Evolutionary conservation across 1,139 yeast species (phyloP).

Genomic region (Taiozyma sp.): DNA sequence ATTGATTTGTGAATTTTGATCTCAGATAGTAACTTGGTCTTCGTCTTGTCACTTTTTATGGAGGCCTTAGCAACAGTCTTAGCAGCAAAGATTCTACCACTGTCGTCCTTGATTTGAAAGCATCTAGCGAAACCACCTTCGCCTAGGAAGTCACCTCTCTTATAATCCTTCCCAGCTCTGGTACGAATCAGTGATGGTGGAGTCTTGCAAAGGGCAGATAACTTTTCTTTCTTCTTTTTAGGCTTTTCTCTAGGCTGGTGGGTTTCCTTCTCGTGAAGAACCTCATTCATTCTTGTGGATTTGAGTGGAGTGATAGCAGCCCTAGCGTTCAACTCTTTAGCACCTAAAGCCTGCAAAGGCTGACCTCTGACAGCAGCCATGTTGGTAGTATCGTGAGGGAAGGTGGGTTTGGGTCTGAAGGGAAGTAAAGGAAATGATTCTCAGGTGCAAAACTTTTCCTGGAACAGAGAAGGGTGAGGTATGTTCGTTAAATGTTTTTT

Average conservation of each 20-base stretch:
- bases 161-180: slow-evolving; percentile 81
- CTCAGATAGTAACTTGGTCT: slow-evolving; percentile 83
- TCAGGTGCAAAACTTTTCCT: not conserved
- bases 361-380: slow-evolving; percentile 27
- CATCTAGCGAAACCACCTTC: slow-evolving; percentile 99
- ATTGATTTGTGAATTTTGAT: slow-evolving; percentile 92
- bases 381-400: not conserved
- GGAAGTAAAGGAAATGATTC: not conserved
- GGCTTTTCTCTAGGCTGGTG: slow-evolving; percentile 19
- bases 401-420: not conserved
- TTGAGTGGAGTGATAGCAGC: slow-evolving; percentile 23
- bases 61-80: slow-evolving; percentile 97
- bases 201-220: slow-evolving; percentile 85
- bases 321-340: slow-evolving; percentile 27
- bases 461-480: not conserved
- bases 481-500: not conserved
- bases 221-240: slow-evolving; percentile 77
- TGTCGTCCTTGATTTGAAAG: slow-evolving; percentile 89
- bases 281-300: slow-evolving; percentile 22
- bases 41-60: slow-evolving; percentile 84
- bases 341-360: slow-evolving; percentile 27
- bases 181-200: slow-evolving; percentile 92
- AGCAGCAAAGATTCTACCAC: slow-evolving; percentile 89
- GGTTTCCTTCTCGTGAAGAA: slow-evolving; percentile 12
- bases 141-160: slow-evolving; percentile 87